Evolutionary conservation across 371 early-diverging fungal genomes (phyloP), one percentile per base, ranked within the genome.

Genomic region (Syncephalastrum monosporum): DNA sequence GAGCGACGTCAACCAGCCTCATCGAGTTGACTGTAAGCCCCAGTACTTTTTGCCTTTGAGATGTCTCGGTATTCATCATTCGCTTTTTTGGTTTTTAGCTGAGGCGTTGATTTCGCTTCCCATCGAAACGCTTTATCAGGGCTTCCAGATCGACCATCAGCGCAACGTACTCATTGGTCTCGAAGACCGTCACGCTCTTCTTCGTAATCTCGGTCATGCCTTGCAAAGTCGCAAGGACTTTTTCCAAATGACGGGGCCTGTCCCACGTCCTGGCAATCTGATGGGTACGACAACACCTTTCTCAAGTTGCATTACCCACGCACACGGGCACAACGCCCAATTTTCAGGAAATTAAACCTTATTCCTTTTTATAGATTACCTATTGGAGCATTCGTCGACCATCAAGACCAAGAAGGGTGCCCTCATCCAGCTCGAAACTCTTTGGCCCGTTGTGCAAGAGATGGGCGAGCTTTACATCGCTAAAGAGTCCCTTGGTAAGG

Each of bases 201-300:
- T 96, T 47, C 70, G 80, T 25, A 79, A 87, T 16, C 77, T 95
- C 14, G 95, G 94, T 7, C 27, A 56, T 4, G 69, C 60, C 29
- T 51, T 69, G 53, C 62, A 27, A 47, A 60, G 24, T 76, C 83
- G 23, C 52, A 59, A 69, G 42, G 69, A 64, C 14, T 77, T 82
- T 33, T 81, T 87, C 46, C 80, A 72, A 19, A 27, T 42, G 13
- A 74, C 70, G 47, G 63, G 52, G 14, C 52, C 70, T 58, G 71
- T 75, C 48, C 74, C 84, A 46, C 76, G 96, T 41, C 96, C 96
- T 10, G 96, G 96, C 29, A 87, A 89, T 68, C 80, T 95, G 69
- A 74, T 93, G 64, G 89, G 88, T 83, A 79, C 68, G 71, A 46
- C 67, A 65, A 23, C 24, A 6, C 46, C 29, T 17, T 38, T 42